These are phyloP conservation scores for Claviceps sp. DNA, from an alignment of 2,329 filamentous ascomycete genomes.

Conservation along the genomic window DNA sequence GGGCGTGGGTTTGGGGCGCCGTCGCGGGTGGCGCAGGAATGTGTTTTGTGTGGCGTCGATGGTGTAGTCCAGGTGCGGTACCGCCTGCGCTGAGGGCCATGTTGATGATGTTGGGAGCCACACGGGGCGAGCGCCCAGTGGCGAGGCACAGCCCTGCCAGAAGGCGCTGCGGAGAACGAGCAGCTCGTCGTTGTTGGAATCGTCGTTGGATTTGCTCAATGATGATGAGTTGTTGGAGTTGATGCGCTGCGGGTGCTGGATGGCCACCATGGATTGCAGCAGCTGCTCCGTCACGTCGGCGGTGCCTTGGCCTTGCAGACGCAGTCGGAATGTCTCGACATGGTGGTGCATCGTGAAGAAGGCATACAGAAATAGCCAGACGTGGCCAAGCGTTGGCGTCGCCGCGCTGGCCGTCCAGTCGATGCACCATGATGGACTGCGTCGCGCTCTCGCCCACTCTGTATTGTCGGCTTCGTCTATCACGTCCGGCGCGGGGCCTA, in stretches of 20 bases:
- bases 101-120: conserved; percentile 33
- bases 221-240: conserved; percentile 1
- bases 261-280: conserved; percentile 21
- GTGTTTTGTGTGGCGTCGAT: conserved; percentile 17
- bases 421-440: not conserved
- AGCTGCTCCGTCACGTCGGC: conserved; percentile 4
- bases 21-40: conserved; percentile 47
- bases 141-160: conserved; percentile 54
- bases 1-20: conserved; percentile 52
- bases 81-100: conserved; percentile 19
- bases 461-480: conserved; percentile 1
- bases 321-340: not conserved
- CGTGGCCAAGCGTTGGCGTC: not conserved
- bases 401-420: not conserved
- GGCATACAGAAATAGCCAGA: conserved; percentile 3
- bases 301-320: not conserved
- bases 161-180: conserved; percentile 39
- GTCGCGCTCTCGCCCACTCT: conserved; percentile 2
- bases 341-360: conserved; percentile 1
- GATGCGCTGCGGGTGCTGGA: conserved; percentile 27
- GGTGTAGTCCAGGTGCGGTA: conserved; percentile 23
- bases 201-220: conserved; percentile 8
- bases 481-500: not conserved
- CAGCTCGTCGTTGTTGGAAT: conserved; percentile 15
- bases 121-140: conserved; percentile 45